phyloP scores from a whole-genome alignment of 2,329 filamentous ascomycete species.

The Botrytis paeoniae region DNA sequence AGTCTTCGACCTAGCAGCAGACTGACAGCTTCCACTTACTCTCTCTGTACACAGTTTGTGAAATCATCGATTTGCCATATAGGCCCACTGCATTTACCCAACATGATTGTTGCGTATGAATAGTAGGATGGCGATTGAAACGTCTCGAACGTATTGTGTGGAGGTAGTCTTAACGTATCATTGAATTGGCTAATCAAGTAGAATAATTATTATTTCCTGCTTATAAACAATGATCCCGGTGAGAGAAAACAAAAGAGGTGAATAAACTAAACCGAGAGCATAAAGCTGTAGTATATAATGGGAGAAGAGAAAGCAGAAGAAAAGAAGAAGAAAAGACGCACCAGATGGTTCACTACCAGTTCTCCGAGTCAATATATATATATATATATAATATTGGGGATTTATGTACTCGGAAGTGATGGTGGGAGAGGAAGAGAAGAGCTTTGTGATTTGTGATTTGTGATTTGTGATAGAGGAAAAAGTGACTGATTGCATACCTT shows the following conservation, averaged over 20 bases:
- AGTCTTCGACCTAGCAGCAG: neutral
- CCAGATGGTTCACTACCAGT: neutral
- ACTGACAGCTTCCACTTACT: conserved; percentile 52
- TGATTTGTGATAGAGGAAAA: neutral
- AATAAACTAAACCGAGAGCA: neutral
- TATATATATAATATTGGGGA: too few species aligned
- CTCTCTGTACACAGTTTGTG: conserved; percentile 59
- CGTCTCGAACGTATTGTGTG: neutral
- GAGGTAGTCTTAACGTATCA: neutral
- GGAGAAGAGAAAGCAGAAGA: neutral
- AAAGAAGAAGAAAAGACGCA: neutral
- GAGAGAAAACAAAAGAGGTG: neutral
- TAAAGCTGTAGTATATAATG: neutral
- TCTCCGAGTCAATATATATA: neutral
- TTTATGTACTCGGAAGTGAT: neutral
- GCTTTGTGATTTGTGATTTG: neutral
- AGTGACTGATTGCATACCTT: neutral
- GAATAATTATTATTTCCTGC: neutral
- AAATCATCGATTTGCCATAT: conserved; percentile 63
- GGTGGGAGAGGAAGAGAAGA: neutral
- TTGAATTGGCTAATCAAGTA: neutral
- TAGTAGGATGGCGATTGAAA: neutral
- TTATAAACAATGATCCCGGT: neutral
- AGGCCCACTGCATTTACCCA: conserved; percentile 36
- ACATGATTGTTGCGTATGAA: conserved; percentile 22